Conservation (phyloP, 495 filamentous ascomycete genomes). For the Coniosporium apollinis region DNA sequence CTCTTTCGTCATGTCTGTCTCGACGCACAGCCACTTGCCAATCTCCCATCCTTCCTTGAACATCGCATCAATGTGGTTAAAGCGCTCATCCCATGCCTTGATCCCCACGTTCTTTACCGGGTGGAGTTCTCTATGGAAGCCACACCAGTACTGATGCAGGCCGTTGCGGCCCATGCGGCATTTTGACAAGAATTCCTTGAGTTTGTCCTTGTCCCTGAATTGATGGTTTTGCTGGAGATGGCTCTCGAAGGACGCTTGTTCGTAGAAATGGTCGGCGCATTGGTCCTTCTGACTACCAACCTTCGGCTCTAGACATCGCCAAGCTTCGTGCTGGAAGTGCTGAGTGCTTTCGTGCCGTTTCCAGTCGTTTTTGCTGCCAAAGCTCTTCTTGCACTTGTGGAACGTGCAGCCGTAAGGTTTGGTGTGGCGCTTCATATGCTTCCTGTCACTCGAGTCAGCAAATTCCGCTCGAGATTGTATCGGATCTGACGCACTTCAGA, state of each 20-base stretch:
- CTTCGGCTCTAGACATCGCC: conserved; percentile 46
- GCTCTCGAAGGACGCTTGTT: conserved; percentile 39
- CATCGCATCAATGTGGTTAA: conserved; percentile 78
- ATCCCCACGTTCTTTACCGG: conserved; percentile 35
- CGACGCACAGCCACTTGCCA: conserved; percentile 29
- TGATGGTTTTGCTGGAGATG: conserved; percentile 42
- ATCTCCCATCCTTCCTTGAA: conserved; percentile 37
- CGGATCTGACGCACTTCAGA: conserved; percentile 40
- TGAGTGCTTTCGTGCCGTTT: conserved; percentile 87
- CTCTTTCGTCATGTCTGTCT: conserved; percentile 16
- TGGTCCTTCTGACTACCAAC: conserved; percentile 10
- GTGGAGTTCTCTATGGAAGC: conserved; percentile 54
- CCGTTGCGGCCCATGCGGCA: conserved; percentile 54
- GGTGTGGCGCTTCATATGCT: conserved; percentile 75
- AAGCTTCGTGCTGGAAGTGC: conserved; percentile 59
- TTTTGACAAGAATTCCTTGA: conserved; percentile 31
- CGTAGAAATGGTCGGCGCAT: conserved; percentile 45
- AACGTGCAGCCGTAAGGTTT: conserved; percentile 83
- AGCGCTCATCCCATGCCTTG: conserved; percentile 56
- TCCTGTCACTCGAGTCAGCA: conserved; percentile 32
- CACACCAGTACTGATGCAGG: conserved; percentile 71
- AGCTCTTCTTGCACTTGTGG: conserved; percentile 50
- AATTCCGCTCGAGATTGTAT: not conserved
- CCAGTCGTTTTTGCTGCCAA: conserved; percentile 94
- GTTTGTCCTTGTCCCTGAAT: conserved; percentile 22